Base-by-base conservation (phyloP, 1,139 yeast species). In the Kurtzmaniella natalensis region DNA sequence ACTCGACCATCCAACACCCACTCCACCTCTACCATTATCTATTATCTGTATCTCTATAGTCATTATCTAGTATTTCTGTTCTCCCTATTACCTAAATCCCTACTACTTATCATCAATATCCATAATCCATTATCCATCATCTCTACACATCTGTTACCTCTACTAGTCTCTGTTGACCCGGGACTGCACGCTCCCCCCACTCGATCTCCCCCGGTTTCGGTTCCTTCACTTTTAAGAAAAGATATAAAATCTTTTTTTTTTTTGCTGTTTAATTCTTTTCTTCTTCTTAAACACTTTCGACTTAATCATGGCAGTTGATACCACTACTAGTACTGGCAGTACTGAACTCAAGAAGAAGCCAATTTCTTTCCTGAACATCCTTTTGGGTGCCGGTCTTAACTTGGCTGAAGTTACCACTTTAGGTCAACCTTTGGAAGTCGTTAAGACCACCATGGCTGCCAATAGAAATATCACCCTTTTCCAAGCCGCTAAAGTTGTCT, bases 381-480 rank as follows among this genome's bases (percentile, higher is more conserved):
- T 88, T 41, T 71, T 92, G 42, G 98, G 98, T 40, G 97, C 97
- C 1, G 95, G 89, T 24, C 72, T 92, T 48, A 92, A 89, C 64
- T 58, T 92, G 70, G 85, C 88, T 37, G 98, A 92, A 57, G 97
- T 81, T 33, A 84, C 96, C 43, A 82, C 96, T 9, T 71, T 92
- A 46, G 98, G 98, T 36, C 98, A 92, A 60, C 98, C 98, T 9
- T 70, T 92, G 43, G 98, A 92, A 65, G 98, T 92, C 39, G 71
- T 78, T 55, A 92, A 88, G 67, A 92, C 98, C 40, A 94, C 98
- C 20, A 89, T 92, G 95, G 97, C 97, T 22, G 97, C 98, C 39
- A 87, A 92, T 64, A 74, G 98, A 56, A 66, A 71, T 28, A 70
- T 92, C 41, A 59, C 80, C 6, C 67, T 92, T 45, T 50, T 76